phyloP scores from a whole-genome alignment of 2,329 filamentous ascomycete species.

The Paraphaeosphaeria minitans region DNA sequence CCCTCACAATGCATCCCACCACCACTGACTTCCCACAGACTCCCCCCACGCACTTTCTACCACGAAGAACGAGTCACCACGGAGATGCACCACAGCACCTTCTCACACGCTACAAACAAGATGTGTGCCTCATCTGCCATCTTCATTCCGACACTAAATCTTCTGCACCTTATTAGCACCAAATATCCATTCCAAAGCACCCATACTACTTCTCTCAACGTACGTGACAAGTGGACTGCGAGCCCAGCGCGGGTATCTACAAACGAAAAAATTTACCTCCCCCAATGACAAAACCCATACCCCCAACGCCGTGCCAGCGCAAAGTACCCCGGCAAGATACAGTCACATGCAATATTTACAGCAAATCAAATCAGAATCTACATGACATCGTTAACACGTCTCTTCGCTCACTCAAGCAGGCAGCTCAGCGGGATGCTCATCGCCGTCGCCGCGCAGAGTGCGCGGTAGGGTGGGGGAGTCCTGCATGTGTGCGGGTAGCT shows the following conservation, averaged over 20 bases:
- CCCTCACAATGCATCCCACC: not conserved
- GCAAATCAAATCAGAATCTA: not conserved
- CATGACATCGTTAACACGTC: not conserved
- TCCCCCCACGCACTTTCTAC: not conserved
- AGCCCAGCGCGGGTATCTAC: slow-evolving; percentile 15
- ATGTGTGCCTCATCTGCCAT: no score
- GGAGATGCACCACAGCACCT: no score
- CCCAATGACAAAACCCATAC: no score
- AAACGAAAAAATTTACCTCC: not conserved
- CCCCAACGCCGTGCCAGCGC: not conserved
- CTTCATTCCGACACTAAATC: not conserved
- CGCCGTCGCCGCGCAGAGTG: slow-evolving; percentile 10
- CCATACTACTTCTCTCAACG: not conserved
- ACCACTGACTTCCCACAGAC: not conserved
- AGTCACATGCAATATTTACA: not conserved
- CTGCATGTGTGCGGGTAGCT: slow-evolving; percentile 15
- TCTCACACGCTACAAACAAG: no score
- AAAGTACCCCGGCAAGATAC: not conserved
- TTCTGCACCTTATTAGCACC: not conserved
- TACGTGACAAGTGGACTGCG: not conserved
- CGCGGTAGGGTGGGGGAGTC: slow-evolving; percentile 18
- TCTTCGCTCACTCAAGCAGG: slow-evolving; percentile 16
- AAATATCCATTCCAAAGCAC: not conserved
- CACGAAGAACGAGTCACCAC: no score
- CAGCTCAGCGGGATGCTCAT: slow-evolving; percentile 19